phyloP scores from a whole-genome alignment of 163 green algal species.

The Scenedesmus sp. region DNA sequence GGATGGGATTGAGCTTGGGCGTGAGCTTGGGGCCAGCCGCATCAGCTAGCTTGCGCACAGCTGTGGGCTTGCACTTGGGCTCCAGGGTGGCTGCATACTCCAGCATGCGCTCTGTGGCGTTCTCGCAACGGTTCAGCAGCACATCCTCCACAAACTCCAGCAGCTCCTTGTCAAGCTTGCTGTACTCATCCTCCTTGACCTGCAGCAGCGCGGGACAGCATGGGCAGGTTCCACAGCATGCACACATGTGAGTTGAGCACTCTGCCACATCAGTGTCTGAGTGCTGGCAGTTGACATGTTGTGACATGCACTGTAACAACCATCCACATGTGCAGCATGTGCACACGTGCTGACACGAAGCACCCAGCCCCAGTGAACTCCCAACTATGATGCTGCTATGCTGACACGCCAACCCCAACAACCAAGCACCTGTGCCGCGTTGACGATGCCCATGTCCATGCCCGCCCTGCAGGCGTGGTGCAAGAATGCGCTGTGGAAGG shows the following conservation, averaged over 20 bases:
- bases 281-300: no score
- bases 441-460: slow-evolving; percentile 99
- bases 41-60: slow-evolving; percentile 76
- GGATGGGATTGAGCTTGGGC: slow-evolving; percentile 77
- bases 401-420: neutral
- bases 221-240: neutral
- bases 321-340: neutral
- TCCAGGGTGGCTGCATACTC: slow-evolving; percentile 73
- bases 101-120: slow-evolving; percentile 87
- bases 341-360: neutral
- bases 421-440: slow-evolving; percentile 79
- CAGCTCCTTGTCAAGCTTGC: slow-evolving; percentile 96
- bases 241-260: neutral
- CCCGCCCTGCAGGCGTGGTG: slow-evolving; percentile 95
- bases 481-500: slow-evolving; percentile 98
- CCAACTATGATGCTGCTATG: neutral
- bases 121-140: slow-evolving; percentile 89
- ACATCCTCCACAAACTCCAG: slow-evolving; percentile 95
- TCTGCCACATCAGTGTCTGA: no score
- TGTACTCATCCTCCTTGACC: slow-evolving; percentile 90
- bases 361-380: no score
- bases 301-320: no score
- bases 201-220: slow-evolving; percentile 55
- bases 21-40: slow-evolving; percentile 57
- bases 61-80: slow-evolving; percentile 80